A percentile compares a stretch with the other conserved stretches of the same genome.
Conservation (phyloP, 495 filamentous ascomycete genomes). For the Saxophila tyrrhenica region DNA sequence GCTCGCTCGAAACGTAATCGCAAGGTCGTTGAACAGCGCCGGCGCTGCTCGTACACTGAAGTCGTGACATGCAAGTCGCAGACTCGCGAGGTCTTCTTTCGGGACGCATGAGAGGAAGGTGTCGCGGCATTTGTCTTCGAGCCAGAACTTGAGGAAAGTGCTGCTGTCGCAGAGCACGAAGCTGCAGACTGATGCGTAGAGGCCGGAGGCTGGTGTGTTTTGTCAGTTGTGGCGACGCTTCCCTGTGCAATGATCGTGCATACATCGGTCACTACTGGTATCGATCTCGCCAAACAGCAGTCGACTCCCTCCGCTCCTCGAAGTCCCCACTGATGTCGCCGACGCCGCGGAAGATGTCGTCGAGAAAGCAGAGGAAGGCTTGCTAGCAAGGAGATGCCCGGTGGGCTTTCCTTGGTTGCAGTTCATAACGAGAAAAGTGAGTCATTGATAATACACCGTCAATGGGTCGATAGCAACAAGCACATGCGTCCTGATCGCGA, state of each 20-base stretch:
- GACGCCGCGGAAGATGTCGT: slow-evolving; percentile 12
- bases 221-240: not conserved
- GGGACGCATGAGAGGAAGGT: slow-evolving; percentile 32
- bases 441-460: slow-evolving; percentile 16
- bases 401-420: slow-evolving; percentile 6
- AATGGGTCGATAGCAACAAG: not conserved
- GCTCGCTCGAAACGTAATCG: slow-evolving; percentile 54
- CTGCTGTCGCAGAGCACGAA: slow-evolving; percentile 30
- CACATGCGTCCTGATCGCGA: slow-evolving; percentile 4
- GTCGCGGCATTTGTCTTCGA: slow-evolving; percentile 35
- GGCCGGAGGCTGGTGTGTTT: slow-evolving; percentile 15
- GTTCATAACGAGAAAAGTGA: slow-evolving; percentile 1
- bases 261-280: slow-evolving; percentile 19
- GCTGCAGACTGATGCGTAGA: slow-evolving; percentile 27
- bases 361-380: slow-evolving; percentile 18
- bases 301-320: slow-evolving; percentile 20
- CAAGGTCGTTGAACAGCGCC: slow-evolving; percentile 39
- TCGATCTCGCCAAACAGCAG: slow-evolving; percentile 34
- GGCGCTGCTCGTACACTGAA: slow-evolving; percentile 38
- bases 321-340: slow-evolving; percentile 16
- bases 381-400: slow-evolving; percentile 14
- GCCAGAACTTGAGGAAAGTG: slow-evolving; percentile 40
- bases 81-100: slow-evolving; percentile 33
- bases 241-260: not conserved
- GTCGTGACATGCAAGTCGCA: slow-evolving; percentile 43